Conservation (phyloP, 306 rosid species). For the Trifolium dubium region DNA sequence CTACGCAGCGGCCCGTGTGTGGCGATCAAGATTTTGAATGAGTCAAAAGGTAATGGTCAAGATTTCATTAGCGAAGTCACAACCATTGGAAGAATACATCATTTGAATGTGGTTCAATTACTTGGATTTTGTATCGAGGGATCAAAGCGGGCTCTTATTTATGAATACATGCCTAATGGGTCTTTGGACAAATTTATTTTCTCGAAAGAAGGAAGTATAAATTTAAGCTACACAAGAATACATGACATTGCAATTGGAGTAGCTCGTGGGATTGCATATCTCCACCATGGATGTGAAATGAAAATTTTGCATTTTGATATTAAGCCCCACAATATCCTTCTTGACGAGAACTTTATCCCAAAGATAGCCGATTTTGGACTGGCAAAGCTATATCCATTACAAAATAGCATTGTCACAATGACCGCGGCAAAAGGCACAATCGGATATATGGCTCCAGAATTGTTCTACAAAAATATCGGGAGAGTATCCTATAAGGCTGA, state of each 20-base stretch:
- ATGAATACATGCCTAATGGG: background rate
- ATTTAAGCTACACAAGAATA: background rate
- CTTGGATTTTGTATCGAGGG: conserved; percentile 23
- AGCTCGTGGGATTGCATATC: conserved; percentile 41
- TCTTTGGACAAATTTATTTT: conserved; percentile 10
- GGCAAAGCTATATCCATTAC: too few relatives aligned
- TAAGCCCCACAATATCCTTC: conserved; percentile 23
- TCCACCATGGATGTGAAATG: conserved; percentile 41
- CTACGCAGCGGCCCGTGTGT: conserved; percentile 22
- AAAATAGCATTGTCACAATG: too few relatives aligned
- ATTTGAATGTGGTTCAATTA: conserved; percentile 38
- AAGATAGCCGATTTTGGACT: too few relatives aligned
- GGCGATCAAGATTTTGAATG: conserved; percentile 39
- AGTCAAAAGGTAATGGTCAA: conserved; percentile 34
- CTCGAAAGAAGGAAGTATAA: background rate
- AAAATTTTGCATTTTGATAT: conserved; percentile 43
- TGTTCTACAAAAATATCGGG: too few relatives aligned
- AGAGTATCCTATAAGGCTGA: too few relatives aligned
- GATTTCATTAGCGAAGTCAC: conserved; percentile 35
- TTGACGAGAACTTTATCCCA: too few relatives aligned
- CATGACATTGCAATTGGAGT: conserved; percentile 36
- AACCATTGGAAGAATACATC: conserved; percentile 42
- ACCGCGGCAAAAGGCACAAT: too few relatives aligned
- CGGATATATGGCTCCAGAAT: too few relatives aligned
- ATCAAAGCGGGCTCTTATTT: background rate